A percentile compares a stretch with the other conserved stretches of the same genome.
These are phyloP conservation scores for Colletotrichum sp. DNA, from an alignment of 2,329 filamentous ascomycete species.

Conservation along the genomic window DNA sequence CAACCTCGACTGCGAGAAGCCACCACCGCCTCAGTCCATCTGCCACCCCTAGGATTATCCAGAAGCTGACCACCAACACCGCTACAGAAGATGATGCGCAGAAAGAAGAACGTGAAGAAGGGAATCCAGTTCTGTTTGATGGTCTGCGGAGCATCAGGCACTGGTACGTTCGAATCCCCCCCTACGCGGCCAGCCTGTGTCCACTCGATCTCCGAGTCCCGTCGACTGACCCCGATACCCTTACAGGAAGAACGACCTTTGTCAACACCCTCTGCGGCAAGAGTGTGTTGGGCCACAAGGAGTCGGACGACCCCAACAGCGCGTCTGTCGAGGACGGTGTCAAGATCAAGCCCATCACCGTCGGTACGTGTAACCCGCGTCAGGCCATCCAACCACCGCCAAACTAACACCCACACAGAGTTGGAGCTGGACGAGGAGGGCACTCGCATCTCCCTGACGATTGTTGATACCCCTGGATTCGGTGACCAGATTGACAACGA, in stretches of 20 bases:
- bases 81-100: constrained; percentile 88
- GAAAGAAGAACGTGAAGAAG: constrained; percentile 99
- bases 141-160: constrained; percentile 99
- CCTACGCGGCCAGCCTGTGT: constrained; percentile 12
- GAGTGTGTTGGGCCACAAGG: constrained; percentile 88
- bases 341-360: constrained; percentile 97
- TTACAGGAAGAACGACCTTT: constrained; percentile 90
- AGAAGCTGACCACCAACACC: constrained; percentile 29
- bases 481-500: constrained; percentile 99
- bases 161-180: constrained; percentile 67
- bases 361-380: constrained; percentile 66
- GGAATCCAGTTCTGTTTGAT: constrained; percentile 99
- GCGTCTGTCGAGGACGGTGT: constrained; percentile 96
- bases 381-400: not conserved
- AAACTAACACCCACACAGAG: constrained; percentile 58
- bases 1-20: not conserved
- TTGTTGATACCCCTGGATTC: constrained; percentile 97
- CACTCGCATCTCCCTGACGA: constrained; percentile 96
- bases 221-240: constrained; percentile 11
- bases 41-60: constrained; percentile 9
- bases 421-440: constrained; percentile 97
- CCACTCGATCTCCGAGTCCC: not conserved
- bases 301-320: constrained; percentile 85
- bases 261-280: constrained; percentile 99
- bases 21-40: constrained; percentile 10